phyloP scores from a whole-genome alignment of 2,329 filamentous ascomycete genomes.

The Trichoderma guizhouense region DNA sequence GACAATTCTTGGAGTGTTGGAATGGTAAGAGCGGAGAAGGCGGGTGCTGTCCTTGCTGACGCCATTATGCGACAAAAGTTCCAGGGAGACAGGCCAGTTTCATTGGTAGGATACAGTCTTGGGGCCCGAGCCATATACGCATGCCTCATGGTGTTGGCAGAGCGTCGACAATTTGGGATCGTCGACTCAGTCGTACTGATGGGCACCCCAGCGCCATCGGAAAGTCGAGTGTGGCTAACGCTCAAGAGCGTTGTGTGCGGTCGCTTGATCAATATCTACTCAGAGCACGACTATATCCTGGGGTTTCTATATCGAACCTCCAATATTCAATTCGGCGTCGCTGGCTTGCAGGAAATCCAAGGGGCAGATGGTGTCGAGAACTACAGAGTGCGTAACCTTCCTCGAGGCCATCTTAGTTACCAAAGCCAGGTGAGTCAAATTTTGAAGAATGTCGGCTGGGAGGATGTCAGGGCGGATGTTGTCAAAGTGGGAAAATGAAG shows the following conservation, averaged over 20 bases:
- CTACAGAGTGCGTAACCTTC: slow-evolving; percentile 60
- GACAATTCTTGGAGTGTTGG: slow-evolving; percentile 80
- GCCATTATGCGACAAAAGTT: slow-evolving; percentile 71
- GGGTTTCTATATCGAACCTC: slow-evolving; percentile 83
- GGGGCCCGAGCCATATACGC: slow-evolving; percentile 80
- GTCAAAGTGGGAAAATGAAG: slow-evolving; percentile 27
- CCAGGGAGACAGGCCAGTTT: slow-evolving; percentile 78
- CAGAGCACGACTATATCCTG: slow-evolving; percentile 81
- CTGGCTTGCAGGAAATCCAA: slow-evolving; percentile 72
- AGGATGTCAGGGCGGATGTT: slow-evolving; percentile 52
- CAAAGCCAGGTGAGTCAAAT: slow-evolving; percentile 64
- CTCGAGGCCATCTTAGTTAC: slow-evolving; percentile 69
- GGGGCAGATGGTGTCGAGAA: slow-evolving; percentile 67
- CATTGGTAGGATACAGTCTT: slow-evolving; percentile 76
- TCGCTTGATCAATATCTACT: slow-evolving; percentile 86
- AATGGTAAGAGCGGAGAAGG: slow-evolving; percentile 73
- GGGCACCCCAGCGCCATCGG: slow-evolving; percentile 74
- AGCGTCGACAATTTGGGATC: slow-evolving; percentile 77
- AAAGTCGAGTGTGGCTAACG: slow-evolving; percentile 68
- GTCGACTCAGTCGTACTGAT: slow-evolving; percentile 84
- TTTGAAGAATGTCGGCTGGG: slow-evolving; percentile 64
- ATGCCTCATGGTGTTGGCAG: slow-evolving; percentile 75
- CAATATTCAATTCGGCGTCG: slow-evolving; percentile 77
- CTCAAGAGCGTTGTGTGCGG: slow-evolving; percentile 77
- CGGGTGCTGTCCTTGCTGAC: slow-evolving; percentile 69